Evolutionary conservation across 257 asterid genomes (phyloP).

Genomic region (Plantago major): DNA sequence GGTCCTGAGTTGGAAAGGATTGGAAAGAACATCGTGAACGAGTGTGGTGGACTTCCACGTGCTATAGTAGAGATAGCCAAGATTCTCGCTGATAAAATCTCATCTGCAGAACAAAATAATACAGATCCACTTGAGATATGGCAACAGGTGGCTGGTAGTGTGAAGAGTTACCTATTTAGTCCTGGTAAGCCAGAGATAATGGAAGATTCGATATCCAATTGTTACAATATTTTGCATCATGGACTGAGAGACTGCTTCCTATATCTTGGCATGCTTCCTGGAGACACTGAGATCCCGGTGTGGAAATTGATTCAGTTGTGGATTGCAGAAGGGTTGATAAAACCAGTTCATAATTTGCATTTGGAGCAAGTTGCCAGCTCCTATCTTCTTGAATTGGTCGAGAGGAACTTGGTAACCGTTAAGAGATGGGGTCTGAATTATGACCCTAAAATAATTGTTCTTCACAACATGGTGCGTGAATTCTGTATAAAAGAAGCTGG

Average conservation of each 20-base stretch:
- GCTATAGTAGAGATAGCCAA: not conserved
- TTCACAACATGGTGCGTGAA: not conserved
- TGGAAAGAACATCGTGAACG: not conserved
- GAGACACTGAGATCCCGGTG: constrained; percentile 1
- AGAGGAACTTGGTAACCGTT: not conserved
- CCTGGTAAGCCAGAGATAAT: not conserved
- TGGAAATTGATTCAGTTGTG: not conserved
- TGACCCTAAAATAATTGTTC: not conserved
- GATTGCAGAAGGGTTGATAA: not conserved
- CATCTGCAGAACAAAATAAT: not conserved
- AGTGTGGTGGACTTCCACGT: constrained; percentile 1
- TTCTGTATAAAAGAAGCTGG: not conserved
- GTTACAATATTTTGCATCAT: not conserved
- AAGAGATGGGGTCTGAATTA: not conserved
- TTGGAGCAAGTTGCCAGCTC: no score
- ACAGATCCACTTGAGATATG: not conserved
- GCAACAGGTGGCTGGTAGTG: not conserved
- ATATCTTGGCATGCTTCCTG: not conserved
- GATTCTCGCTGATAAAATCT: not conserved
- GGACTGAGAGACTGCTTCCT: not conserved
- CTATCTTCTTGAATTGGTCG: not conserved
- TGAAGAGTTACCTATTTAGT: not conserved
- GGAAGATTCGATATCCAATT: not conserved
- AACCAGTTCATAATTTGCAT: no score
- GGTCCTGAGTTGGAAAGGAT: not conserved